Percentiles rank a stretch among this genome's conserved stretches.
These are phyloP conservation scores for Avicennia marina DNA, from an alignment of 257 asterid genomes.

Conservation along the genomic window DNA sequence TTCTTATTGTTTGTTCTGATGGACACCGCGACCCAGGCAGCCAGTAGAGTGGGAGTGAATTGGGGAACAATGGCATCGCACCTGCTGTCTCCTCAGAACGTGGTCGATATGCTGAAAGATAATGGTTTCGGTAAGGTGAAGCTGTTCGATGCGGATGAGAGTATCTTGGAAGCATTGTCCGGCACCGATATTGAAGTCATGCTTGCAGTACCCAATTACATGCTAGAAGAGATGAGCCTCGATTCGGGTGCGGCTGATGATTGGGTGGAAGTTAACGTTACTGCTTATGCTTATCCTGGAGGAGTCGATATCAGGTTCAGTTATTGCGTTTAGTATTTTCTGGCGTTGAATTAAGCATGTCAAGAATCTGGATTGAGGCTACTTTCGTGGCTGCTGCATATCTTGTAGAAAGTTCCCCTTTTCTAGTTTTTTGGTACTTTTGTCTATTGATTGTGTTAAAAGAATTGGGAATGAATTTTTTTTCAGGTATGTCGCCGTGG, in stretches of 20 bases:
- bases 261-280: constrained; percentile 86
- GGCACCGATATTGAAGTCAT: constrained; percentile 72
- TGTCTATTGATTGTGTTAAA: background rate
- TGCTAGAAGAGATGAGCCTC: constrained; percentile 70
- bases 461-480: background rate
- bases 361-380: background rate
- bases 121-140: constrained; percentile 80
- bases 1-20: constrained; percentile 3
- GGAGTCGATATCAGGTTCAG: constrained; percentile 80
- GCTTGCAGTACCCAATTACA: constrained; percentile 81
- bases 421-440: too few species aligned
- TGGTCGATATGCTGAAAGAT: constrained; percentile 63
- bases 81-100: constrained; percentile 47
- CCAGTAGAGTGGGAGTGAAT: constrained; percentile 63
- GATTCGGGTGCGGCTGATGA: constrained; percentile 53
- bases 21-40: too few species aligned
- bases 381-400: too few species aligned
- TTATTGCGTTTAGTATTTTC: too few species aligned
- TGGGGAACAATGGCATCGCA: constrained; percentile 94
- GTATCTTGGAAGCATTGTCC: constrained; percentile 49
- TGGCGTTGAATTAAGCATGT: background rate
- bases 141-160: constrained; percentile 77
- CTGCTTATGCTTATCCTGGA: constrained; percentile 49
- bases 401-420: too few species aligned
- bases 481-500: constrained; percentile 86